Evolutionary conservation across 1,284 basidiomycete genomes (phyloP).

Genomic region (Trametes hirsuta): DNA sequence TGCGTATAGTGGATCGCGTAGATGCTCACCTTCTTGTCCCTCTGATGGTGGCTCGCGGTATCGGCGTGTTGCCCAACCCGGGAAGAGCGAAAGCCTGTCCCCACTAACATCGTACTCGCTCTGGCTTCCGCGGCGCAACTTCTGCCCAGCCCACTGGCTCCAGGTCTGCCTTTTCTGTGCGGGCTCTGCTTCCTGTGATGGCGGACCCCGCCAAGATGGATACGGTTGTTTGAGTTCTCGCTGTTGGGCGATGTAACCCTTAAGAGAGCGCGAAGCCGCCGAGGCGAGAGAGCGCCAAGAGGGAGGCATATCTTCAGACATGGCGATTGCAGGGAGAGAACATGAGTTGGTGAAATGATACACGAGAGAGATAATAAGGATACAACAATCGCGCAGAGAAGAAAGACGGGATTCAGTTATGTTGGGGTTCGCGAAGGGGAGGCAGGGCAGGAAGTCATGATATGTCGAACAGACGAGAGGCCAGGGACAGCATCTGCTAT

Average conservation of each 20-base stretch:
- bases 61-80: slow-evolving; percentile 45
- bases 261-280: slow-evolving; percentile 42
- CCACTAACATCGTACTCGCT: slow-evolving; percentile 25
- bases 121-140: slow-evolving; percentile 36
- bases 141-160: slow-evolving; percentile 54
- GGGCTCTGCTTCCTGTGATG: slow-evolving; percentile 17
- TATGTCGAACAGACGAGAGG: background rate
- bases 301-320: slow-evolving; percentile 38
- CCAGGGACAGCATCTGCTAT: background rate
- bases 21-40: slow-evolving; percentile 23
- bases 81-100: slow-evolving; percentile 42
- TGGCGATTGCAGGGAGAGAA: slow-evolving; percentile 15
- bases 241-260: slow-evolving; percentile 42
- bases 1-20: background rate
- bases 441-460: background rate
- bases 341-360: slow-evolving; percentile 10
- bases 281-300: slow-evolving; percentile 40
- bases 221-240: slow-evolving; percentile 38
- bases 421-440: background rate
- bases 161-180: slow-evolving; percentile 38
- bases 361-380: background rate
- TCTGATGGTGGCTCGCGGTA: slow-evolving; percentile 29
- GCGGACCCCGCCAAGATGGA: slow-evolving; percentile 23
- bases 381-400: slow-evolving; percentile 1
- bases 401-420: background rate